A percentile compares a stretch with the other conserved stretches of the same genome.
These are phyloP conservation scores for Ligustrum vulgare DNA, from an alignment of 257 asterid genomes.

Conservation along the genomic window DNA sequence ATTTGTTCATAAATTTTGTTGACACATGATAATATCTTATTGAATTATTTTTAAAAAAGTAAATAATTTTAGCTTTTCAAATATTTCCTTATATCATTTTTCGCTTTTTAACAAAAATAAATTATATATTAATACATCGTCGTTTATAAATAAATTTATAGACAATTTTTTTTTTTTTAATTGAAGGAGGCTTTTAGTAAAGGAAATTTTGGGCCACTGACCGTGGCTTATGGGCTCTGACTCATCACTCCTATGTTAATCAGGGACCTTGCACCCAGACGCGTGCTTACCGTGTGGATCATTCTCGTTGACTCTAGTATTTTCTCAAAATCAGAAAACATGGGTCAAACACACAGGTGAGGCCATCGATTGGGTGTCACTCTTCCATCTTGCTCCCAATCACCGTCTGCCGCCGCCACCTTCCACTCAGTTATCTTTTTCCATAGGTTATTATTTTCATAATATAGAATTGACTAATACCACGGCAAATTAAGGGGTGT, in stretches of 20 bases:
- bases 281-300: constrained; percentile 59
- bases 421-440: constrained; percentile 12
- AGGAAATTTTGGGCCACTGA: constrained; percentile 36
- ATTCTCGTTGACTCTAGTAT: constrained; percentile 34
- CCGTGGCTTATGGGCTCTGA: constrained; percentile 66
- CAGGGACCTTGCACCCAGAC: constrained; percentile 42
- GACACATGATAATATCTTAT: no score
- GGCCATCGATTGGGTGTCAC: constrained; percentile 25
- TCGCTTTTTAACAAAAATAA: no score
- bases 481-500: not conserved
- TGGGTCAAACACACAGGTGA: constrained; percentile 15
- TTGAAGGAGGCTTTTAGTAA: constrained; percentile 26
- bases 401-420: constrained; percentile 22
- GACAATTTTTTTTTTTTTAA: not conserved
- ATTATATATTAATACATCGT: no score
- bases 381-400: constrained; percentile 9
- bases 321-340: not conserved
- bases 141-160: no score
- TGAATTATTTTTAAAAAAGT: no score
- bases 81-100: no score
- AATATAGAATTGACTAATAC: constrained; percentile 14
- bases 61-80: no score
- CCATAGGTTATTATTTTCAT: constrained; percentile 7
- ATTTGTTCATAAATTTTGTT: no score
- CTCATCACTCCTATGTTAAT: constrained; percentile 53